Conservation (phyloP, 1,139 yeast genomes). For the Nadsonia commutata region DNA sequence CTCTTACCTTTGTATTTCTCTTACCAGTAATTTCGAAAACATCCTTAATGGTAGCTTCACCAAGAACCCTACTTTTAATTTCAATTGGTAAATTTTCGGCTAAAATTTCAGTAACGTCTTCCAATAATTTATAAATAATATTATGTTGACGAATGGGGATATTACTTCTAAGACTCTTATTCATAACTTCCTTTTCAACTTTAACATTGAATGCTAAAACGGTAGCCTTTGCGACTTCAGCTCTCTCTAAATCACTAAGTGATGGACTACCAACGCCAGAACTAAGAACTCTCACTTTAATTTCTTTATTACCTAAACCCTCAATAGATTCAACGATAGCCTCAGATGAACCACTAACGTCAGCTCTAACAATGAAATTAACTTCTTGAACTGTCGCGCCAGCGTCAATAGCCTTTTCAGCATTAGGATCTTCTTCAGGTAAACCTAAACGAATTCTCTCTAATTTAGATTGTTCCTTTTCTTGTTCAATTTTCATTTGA, state of each 20-base stretch:
- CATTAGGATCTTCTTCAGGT: slow-evolving; percentile 11
- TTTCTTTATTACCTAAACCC: slow-evolving; percentile 77
- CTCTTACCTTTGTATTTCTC: slow-evolving; percentile 35
- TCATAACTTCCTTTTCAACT: slow-evolving; percentile 47
- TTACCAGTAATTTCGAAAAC: slow-evolving; percentile 50
- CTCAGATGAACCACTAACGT: slow-evolving; percentile 62
- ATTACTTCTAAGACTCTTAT: slow-evolving; percentile 43
- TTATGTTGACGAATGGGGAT: slow-evolving; percentile 56
- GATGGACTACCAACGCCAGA: slow-evolving; percentile 78
- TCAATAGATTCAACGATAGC: slow-evolving; percentile 62
- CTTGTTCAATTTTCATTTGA: slow-evolving; percentile 31
- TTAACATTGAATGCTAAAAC: slow-evolving; percentile 69
- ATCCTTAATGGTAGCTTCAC: slow-evolving; percentile 58
- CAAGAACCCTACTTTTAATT: slow-evolving; percentile 49
- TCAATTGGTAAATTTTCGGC: slow-evolving; percentile 50
- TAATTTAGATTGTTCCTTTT: slow-evolving; percentile 17
- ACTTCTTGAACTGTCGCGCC: slow-evolving; percentile 22
- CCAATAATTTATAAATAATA: slow-evolving; percentile 77
- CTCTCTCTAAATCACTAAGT: slow-evolving; percentile 71
- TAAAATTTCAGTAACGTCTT: slow-evolving; percentile 59
- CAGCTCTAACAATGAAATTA: slow-evolving; percentile 69
- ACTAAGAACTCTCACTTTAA: slow-evolving; percentile 49
- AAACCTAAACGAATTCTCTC: slow-evolving; percentile 22
- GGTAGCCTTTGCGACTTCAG: slow-evolving; percentile 57
- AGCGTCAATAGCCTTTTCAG: slow-evolving; percentile 14